A percentile compares a stretch with the other conserved stretches of the same genome.
Conservation (phyloP, 2,329 filamentous ascomycete species). For the Cercospora berteroae region DNA sequence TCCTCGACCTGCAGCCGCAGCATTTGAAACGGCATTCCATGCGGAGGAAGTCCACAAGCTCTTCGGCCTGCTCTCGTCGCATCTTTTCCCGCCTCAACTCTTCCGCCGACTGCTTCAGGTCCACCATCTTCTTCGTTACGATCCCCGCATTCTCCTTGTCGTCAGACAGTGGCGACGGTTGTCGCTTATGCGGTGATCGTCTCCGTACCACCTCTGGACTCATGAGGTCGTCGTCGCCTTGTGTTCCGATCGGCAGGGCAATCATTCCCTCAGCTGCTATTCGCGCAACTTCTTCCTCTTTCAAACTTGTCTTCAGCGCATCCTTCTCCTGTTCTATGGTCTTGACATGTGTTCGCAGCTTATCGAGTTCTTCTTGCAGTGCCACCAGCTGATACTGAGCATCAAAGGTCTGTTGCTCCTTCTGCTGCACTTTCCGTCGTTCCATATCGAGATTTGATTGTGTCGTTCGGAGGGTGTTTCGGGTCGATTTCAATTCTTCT, state of each 20-base stretch:
- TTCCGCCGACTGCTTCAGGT: constrained; percentile 50
- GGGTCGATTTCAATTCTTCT: constrained; percentile 66
- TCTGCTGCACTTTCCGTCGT: constrained; percentile 58
- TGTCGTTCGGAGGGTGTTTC: constrained; percentile 53
- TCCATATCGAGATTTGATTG: constrained; percentile 63
- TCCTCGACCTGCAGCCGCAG: constrained; percentile 57
- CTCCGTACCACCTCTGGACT: constrained; percentile 50
- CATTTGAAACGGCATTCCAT: constrained; percentile 69
- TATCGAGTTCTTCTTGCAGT: constrained; percentile 65
- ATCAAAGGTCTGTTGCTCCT: constrained; percentile 68
- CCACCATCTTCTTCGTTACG: constrained; percentile 45
- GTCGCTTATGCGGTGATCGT: constrained; percentile 40
- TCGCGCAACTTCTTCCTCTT: constrained; percentile 70
- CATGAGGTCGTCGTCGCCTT: constrained; percentile 58
- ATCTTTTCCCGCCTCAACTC: constrained; percentile 54
- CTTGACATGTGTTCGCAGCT: constrained; percentile 61
- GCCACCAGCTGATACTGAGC: constrained; percentile 65
- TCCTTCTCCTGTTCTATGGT: constrained; percentile 72
- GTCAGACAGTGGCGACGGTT: constrained; percentile 47
- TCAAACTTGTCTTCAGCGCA: constrained; percentile 67
- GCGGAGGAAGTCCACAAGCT: constrained; percentile 73
- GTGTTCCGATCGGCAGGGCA: constrained; percentile 55
- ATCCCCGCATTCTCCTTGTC: constrained; percentile 48
- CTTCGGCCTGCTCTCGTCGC: constrained; percentile 66
- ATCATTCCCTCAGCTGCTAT: constrained; percentile 71